phyloP scores from a whole-genome alignment of 495 filamentous ascomycete species.

The Annulohypoxylon bovei region DNA sequence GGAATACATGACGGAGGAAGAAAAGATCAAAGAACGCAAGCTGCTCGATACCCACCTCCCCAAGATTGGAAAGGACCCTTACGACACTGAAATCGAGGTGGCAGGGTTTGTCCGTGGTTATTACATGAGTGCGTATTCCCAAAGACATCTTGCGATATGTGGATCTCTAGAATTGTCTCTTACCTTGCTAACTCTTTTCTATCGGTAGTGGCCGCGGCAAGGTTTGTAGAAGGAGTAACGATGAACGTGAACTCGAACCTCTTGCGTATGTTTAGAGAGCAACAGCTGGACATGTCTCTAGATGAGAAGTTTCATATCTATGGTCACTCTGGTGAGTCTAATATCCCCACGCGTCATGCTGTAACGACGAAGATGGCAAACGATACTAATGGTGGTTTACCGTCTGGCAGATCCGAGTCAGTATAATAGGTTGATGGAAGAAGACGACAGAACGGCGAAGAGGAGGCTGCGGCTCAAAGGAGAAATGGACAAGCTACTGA shows the following conservation, averaged over 20 bases:
- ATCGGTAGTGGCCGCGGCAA: slow-evolving; percentile 50
- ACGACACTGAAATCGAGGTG: slow-evolving; percentile 57
- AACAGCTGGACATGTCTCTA: slow-evolving; percentile 46
- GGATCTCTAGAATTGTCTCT: neutral
- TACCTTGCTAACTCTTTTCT: slow-evolving; percentile 13
- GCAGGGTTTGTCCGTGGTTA: slow-evolving; percentile 63
- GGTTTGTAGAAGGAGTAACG: slow-evolving; percentile 61
- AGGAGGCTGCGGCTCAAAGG: slow-evolving; percentile 46
- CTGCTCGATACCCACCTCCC: slow-evolving; percentile 43
- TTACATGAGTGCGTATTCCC: slow-evolving; percentile 52
- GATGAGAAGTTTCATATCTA: slow-evolving; percentile 54
- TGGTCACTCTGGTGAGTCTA: slow-evolving; percentile 28
- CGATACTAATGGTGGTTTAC: slow-evolving; percentile 6
- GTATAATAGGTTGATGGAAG: slow-evolving; percentile 56
- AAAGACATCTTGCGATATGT: neutral
- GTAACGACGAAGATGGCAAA: neutral
- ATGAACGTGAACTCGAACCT: slow-evolving; percentile 59
- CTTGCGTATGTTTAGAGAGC: slow-evolving; percentile 48
- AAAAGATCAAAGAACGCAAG: slow-evolving; percentile 40
- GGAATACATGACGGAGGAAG: slow-evolving; percentile 54
- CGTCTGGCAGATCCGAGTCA: slow-evolving; percentile 38
- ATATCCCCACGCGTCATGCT: neutral
- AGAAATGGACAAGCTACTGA: slow-evolving; percentile 53
- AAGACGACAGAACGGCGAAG: slow-evolving; percentile 52
- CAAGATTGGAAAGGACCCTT: slow-evolving; percentile 56